Conservation (phyloP, 108 stramenopile genomes). For the Craspedostauros australis region DNA sequence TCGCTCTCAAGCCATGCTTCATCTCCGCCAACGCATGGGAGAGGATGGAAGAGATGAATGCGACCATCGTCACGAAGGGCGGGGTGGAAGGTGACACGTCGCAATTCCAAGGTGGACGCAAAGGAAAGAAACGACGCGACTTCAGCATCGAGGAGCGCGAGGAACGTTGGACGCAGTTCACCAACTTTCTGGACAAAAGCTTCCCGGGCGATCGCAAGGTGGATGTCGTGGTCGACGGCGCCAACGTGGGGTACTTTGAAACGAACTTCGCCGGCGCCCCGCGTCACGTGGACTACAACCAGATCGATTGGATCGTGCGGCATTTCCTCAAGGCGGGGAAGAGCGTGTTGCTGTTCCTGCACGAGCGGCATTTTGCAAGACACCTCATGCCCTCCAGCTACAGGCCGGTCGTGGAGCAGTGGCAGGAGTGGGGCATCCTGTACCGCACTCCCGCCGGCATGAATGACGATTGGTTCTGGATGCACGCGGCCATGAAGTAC, state of each 20-base stretch:
- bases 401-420: constrained; percentile 30
- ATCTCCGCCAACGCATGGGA: constrained; percentile 47
- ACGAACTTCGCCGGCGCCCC: constrained; percentile 77
- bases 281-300: constrained; percentile 85
- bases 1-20: constrained; percentile 46
- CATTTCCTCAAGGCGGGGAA: constrained; percentile 44
- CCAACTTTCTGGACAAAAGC: constrained; percentile 17
- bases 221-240: constrained; percentile 93
- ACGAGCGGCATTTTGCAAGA: constrained; percentile 70
- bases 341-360: constrained; percentile 67
- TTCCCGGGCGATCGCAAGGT: too few relatives aligned
- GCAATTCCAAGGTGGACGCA: constrained; percentile 79
- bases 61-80: constrained; percentile 63
- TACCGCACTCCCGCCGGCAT: constrained; percentile 66
- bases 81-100: constrained; percentile 44
- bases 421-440: constrained; percentile 47
- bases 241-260: constrained; percentile 96
- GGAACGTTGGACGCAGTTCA: constrained; percentile 30
- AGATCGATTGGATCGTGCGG: constrained; percentile 84
- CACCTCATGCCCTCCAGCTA: constrained; percentile 50
- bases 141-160: constrained; percentile 20
- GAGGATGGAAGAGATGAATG: constrained; percentile 71
- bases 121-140: constrained; percentile 58
- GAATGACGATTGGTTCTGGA: constrained; percentile 99
- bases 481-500: constrained; percentile 82